These are phyloP conservation scores for Gynandropsis gynandra DNA, from an alignment of 345 rosid genomes.

Conservation along the genomic window DNA sequence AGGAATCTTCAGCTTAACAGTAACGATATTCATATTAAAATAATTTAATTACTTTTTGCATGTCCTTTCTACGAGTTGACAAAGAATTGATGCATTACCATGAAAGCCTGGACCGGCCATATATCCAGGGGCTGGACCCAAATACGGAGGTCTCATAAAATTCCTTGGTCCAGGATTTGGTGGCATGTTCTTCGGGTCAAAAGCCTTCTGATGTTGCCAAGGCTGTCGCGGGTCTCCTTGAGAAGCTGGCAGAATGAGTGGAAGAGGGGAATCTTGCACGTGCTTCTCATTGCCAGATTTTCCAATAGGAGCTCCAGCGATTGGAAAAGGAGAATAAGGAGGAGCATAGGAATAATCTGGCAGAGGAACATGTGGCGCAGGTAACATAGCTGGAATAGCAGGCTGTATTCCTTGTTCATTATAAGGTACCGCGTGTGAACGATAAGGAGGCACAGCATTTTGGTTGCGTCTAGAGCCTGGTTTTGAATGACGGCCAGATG, in stretches of 20 bases:
- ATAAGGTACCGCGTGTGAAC: slow-evolving; percentile 42
- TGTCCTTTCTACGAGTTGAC: not conserved
- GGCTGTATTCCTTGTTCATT: slow-evolving; percentile 38
- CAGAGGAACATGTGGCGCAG: slow-evolving; percentile 57
- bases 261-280: slow-evolving; percentile 42
- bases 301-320: slow-evolving; percentile 45
- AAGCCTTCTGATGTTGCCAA: slow-evolving; percentile 65
- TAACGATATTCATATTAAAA: slow-evolving; percentile 4
- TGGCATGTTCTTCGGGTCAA: slow-evolving; percentile 51
- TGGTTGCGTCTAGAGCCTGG: slow-evolving; percentile 55
- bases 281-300: slow-evolving; percentile 54
- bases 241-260: slow-evolving; percentile 47
- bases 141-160: slow-evolving; percentile 49
- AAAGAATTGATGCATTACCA: slow-evolving; percentile 46
- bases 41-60: not conserved
- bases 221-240: slow-evolving; percentile 52
- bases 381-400: slow-evolving; percentile 51
- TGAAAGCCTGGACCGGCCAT: slow-evolving; percentile 66
- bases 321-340: slow-evolving; percentile 58
- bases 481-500: slow-evolving; percentile 51
- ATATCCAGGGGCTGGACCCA: slow-evolving; percentile 66
- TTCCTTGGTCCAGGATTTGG: slow-evolving; percentile 64
- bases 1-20: not conserved
- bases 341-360: slow-evolving; percentile 59
- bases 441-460: slow-evolving; percentile 48